A percentile compares a stretch with the other conserved stretches of the same genome.
Conservation (phyloP, 768 basidiomycete genomes). For the Phanerochaete sordida region DNA sequence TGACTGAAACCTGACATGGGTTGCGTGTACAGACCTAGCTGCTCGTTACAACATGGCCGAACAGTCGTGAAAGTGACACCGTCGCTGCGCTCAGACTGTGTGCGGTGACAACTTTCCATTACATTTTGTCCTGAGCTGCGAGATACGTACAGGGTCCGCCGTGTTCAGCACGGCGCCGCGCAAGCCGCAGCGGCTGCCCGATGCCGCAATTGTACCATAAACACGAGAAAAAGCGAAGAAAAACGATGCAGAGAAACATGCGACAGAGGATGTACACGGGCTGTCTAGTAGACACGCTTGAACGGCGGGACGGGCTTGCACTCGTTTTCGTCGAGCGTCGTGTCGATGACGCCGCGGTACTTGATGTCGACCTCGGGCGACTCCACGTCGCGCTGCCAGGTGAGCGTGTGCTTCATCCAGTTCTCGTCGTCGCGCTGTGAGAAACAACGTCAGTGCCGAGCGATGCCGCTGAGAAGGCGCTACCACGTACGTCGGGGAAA, state of each 20-base stretch:
- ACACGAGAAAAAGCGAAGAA: not conserved
- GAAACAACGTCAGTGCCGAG: not conserved
- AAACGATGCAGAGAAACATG: not conserved
- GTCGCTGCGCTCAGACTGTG: not conserved
- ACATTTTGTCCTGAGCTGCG: conserved; percentile 2
- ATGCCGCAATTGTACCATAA: not conserved
- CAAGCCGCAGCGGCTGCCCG: not conserved
- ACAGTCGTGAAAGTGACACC: too few species aligned
- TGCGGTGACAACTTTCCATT: not conserved
- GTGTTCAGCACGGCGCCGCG: not conserved
- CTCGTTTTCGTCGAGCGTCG: conserved; percentile 92
- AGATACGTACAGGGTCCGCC: not conserved
- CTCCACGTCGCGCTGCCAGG: conserved; percentile 78
- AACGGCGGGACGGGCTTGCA: conserved; percentile 97
- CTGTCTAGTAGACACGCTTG: conserved; percentile 84
- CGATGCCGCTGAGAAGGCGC: not conserved
- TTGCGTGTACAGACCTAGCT: not conserved
- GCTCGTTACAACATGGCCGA: too few species aligned
- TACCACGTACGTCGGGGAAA: conserved; percentile 73
- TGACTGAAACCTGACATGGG: not conserved
- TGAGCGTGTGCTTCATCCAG: conserved; percentile 96
- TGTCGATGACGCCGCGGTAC: conserved; percentile 83
- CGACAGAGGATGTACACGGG: not conserved
- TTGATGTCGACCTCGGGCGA: conserved; percentile 84
- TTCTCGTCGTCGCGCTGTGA: conserved; percentile 81